Percentiles rank a stretch among this genome's conserved stretches.
Conservation (phyloP, 352 stramenopile genomes). For the Globisporangium yorkense region DNA sequence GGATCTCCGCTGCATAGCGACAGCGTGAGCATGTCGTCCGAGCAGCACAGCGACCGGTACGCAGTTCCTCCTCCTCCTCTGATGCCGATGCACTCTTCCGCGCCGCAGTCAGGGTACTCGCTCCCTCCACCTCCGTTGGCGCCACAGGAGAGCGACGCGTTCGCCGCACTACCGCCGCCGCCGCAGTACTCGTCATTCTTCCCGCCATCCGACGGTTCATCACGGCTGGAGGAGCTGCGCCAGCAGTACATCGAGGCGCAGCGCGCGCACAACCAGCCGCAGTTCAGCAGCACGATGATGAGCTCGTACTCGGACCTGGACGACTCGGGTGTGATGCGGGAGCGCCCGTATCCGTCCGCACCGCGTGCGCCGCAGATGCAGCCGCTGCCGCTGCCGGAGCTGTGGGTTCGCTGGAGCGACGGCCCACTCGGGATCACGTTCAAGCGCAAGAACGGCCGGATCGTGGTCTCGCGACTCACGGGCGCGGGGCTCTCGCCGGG, state of each 20-base stretch:
- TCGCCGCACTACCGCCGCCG: conserved; percentile 11
- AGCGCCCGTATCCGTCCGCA: conserved; percentile 12
- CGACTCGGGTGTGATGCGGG: conserved; percentile 49
- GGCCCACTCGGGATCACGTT: conserved; percentile 76
- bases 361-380: background rate
- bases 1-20: conserved; percentile 13
- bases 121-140: conserved; percentile 3
- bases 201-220: conserved; percentile 6
- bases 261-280: conserved; percentile 40
- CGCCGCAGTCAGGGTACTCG: background rate
- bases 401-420: conserved; percentile 70
- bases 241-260: conserved; percentile 69
- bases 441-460: conserved; percentile 69
- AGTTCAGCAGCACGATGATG: conserved; percentile 26
- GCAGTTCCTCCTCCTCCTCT: background rate
- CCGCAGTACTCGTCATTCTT: conserved; percentile 19
- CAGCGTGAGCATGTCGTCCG: conserved; percentile 16
- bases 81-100: background rate
- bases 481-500: conserved; percentile 59
- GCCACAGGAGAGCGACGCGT: conserved; percentile 9
- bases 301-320: conserved; percentile 69
- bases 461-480: conserved; percentile 72
- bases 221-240: conserved; percentile 45
- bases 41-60: background rate
- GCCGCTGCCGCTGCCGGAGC: conserved; percentile 36